Evolutionary conservation across 1,284 basidiomycete genomes (phyloP), one percentile per base, ranked within the genome.

Genomic region (Ustilago tritici): DNA sequence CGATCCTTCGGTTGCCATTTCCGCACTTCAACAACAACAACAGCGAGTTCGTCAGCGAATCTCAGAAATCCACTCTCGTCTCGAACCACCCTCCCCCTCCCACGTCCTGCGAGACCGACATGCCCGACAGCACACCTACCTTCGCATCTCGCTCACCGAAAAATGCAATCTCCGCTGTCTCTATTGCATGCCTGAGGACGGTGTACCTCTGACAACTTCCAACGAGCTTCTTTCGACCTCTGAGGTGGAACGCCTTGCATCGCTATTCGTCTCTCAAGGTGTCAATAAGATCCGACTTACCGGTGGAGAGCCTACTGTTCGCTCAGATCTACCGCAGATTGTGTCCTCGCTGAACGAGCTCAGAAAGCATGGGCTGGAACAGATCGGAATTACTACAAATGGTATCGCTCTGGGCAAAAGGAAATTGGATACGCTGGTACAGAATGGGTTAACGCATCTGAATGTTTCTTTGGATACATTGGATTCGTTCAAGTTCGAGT

Each of bases 101-200:
- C 55, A 69, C 28, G 60, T 76, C 14, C 64, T 83, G 15, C 67
- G 61, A 3, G 82, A 84, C 52, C 69, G 75, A n/a, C 73, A 77
- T 50, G 54, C 67, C 4, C 71, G 82, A 0, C 65, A 75, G 32
- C 93, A 95, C 85, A 91, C 93, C 85, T 95, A 95, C 85, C 89
- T 95, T 15, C 90, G 93, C 54, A 93, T 95, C 68, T 94, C 93
- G 3, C 87, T 95, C 49, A 95, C 94, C 0, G 94, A 95, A 86
- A 88, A 90, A 67, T 95, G 94, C 86, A 95, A 95, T 87, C 87
- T 95, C 61, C 89, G 94, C 87, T 95, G 94, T 92, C 79, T 93
- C 81, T 95, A 95, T 83, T 95, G 94, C 83, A 95, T 95, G 94
- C 94, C 93, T 2, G 90, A 89, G 65, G 91, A 93, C 80, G 93